Evolutionary conservation across 352 stramenopile species (phyloP).

Genomic region (Phytophthora megakarya): DNA sequence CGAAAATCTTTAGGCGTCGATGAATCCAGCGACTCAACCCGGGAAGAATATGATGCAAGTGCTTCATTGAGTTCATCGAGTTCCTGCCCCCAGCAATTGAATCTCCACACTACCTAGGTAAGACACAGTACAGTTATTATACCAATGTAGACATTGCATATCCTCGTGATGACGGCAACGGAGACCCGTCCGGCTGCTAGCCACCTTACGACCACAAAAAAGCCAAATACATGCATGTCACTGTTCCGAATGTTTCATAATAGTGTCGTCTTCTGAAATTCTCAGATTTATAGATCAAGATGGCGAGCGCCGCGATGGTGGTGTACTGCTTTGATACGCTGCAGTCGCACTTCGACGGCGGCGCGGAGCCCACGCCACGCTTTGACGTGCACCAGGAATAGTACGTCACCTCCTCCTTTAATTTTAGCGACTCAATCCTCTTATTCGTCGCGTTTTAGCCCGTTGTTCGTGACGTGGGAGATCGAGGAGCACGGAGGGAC

Average conservation of each 20-base stretch:
- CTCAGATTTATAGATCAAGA: conserved; percentile 24
- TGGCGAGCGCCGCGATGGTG: conserved; percentile 83
- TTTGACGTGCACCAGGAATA: conserved; percentile 69
- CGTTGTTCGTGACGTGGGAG: conserved; percentile 88
- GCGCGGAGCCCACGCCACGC: conserved; percentile 46
- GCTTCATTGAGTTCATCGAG: too few relatives aligned
- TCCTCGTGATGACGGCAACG: conserved; percentile 10
- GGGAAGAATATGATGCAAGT: not conserved
- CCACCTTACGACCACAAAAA: conserved; percentile 22
- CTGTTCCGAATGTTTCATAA: not conserved
- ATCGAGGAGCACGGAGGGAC: conserved; percentile 57
- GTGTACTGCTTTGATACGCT: conserved; percentile 87
- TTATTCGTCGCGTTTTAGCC: conserved; percentile 35
- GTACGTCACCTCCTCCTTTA: conserved; percentile 28
- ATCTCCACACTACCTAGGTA: not conserved
- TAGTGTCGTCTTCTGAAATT: conserved; percentile 6
- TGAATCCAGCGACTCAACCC: conserved; percentile 4
- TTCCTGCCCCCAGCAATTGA: too few relatives aligned
- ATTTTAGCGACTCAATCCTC: not conserved
- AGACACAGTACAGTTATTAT: not conserved
- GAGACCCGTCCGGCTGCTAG: not conserved
- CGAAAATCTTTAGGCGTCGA: conserved; percentile 30
- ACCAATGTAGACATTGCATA: conserved; percentile 2
- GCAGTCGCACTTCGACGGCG: conserved; percentile 66
- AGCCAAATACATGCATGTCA: conserved; percentile 8